Conservation (phyloP, 805 yeast genomes). For the Clavispora vitiphila region DNA sequence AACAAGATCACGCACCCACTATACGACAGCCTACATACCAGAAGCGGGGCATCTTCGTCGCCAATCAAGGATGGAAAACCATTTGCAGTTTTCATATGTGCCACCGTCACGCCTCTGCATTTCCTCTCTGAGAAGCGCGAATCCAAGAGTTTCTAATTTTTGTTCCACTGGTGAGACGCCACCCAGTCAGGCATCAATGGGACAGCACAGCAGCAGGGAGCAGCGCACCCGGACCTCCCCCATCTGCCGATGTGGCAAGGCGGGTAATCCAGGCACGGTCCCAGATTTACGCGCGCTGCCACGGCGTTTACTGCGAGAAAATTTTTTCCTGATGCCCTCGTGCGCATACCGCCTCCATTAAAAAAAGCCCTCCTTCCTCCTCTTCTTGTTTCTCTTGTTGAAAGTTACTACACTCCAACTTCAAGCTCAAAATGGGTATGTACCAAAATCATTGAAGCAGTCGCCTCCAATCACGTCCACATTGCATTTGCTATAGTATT, state of each 20-base stretch:
- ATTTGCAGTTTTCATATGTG: no score
- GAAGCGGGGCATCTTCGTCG: not conserved
- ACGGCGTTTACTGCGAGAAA: conserved; percentile 13
- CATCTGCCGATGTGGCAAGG: not conserved
- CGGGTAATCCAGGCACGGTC: conserved; percentile 16
- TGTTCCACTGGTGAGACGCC: no score
- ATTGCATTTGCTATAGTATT: no score
- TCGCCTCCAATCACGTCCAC: no score
- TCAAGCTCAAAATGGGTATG: conserved; percentile 35
- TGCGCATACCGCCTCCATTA: conserved; percentile 13
- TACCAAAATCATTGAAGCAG: no score
- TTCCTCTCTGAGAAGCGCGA: no score
- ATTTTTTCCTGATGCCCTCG: conserved; percentile 19
- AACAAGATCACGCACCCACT: no score
- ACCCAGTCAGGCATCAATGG: no score
- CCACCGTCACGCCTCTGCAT: no score
- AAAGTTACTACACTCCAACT: conserved; percentile 21
- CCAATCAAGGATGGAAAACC: no score
- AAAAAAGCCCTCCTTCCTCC: conserved; percentile 13
- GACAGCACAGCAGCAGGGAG: no score
- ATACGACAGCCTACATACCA: not conserved
- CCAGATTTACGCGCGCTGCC: conserved; percentile 10
- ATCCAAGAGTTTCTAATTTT: no score
- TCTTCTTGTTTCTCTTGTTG: conserved; percentile 18
- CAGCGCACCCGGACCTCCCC: not conserved